These are phyloP conservation scores for Pleurotus giganteus DNA, from an alignment of 768 basidiomycete species.

Conservation along the genomic window DNA sequence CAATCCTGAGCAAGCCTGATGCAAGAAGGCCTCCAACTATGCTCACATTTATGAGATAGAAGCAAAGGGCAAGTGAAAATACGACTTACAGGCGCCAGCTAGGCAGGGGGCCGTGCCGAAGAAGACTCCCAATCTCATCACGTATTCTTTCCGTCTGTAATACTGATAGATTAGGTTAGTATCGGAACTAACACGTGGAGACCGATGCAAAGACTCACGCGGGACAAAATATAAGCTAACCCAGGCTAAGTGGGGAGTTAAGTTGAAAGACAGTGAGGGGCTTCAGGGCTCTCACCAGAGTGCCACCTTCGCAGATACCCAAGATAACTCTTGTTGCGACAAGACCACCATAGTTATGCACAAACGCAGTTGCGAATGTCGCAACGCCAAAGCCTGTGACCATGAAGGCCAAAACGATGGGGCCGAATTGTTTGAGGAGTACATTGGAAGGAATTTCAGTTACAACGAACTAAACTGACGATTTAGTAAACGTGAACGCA, in stretches of 20 bases:
- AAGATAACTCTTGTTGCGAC: constrained; percentile 37
- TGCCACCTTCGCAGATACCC: constrained; percentile 41
- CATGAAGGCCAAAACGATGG: constrained; percentile 35
- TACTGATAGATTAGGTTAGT: constrained; percentile 21
- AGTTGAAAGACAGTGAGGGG: neutral
- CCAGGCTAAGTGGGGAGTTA: constrained; percentile 27
- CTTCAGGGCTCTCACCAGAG: constrained; percentile 28
- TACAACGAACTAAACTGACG: constrained; percentile 29
- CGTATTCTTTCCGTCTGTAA: constrained; percentile 33
- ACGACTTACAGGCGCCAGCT: constrained; percentile 32
- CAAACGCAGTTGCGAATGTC: constrained; percentile 38
- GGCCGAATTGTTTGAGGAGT: constrained; percentile 38
- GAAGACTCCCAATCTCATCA: constrained; percentile 34
- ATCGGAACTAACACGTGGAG: neutral
- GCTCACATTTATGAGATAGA: neutral
- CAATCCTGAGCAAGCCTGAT: constrained; percentile 32
- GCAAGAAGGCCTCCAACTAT: constrained; percentile 32
- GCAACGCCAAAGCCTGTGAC: constrained; percentile 35
- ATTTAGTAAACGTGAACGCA: neutral
- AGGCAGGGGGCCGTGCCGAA: constrained; percentile 31
- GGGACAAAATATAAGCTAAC: constrained; percentile 35
- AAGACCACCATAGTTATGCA: constrained; percentile 30
- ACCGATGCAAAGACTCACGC: constrained; percentile 24
- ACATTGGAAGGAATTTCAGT: constrained; percentile 43
- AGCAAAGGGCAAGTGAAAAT: neutral